A percentile compares a stretch with the other conserved stretches of the same genome.
Conservation (phyloP, 2,329 filamentous ascomycete species). For the Pseudopyrenochaeta lycopersici region DNA sequence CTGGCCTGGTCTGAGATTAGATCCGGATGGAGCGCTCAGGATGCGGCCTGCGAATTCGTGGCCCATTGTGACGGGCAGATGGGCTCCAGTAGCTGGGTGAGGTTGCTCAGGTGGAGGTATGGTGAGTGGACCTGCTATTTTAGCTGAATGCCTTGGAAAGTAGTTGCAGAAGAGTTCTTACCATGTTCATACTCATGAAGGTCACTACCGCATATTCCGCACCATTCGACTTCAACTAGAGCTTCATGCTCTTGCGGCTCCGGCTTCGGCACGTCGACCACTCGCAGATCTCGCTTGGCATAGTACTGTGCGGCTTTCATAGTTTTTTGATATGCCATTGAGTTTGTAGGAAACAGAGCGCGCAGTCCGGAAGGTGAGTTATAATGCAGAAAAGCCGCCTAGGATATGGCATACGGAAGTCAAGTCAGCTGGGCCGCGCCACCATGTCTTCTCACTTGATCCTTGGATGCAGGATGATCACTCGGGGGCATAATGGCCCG, state of each 20-base stretch:
- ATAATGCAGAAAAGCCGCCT: too few relatives aligned
- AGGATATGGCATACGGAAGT: too few relatives aligned
- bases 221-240: slow-evolving; percentile 40
- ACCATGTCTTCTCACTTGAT: too few relatives aligned
- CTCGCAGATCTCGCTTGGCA: slow-evolving; percentile 35
- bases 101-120: slow-evolving; percentile 24
- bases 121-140: slow-evolving; percentile 21
- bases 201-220: slow-evolving; percentile 43
- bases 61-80: slow-evolving; percentile 39
- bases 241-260: slow-evolving; percentile 35
- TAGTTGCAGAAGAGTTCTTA: slow-evolving; percentile 5
- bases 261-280: slow-evolving; percentile 33
- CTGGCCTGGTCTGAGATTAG: slow-evolving; percentile 30
- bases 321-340: too few relatives aligned
- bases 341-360: too few relatives aligned
- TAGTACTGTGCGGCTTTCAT: slow-evolving; percentile 47
- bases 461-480: too few relatives aligned
- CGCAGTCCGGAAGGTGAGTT: too few relatives aligned
- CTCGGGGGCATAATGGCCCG: too few relatives aligned
- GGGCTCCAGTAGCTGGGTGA: slow-evolving; percentile 28
- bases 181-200: slow-evolving; percentile 41
- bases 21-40: slow-evolving; percentile 23
- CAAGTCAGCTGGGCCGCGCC: too few relatives aligned
- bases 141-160: not conserved
- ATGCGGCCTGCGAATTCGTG: slow-evolving; percentile 44